phyloP scores from a whole-genome alignment of 441 rosid genomes.

The Erodium texanum region DNA sequence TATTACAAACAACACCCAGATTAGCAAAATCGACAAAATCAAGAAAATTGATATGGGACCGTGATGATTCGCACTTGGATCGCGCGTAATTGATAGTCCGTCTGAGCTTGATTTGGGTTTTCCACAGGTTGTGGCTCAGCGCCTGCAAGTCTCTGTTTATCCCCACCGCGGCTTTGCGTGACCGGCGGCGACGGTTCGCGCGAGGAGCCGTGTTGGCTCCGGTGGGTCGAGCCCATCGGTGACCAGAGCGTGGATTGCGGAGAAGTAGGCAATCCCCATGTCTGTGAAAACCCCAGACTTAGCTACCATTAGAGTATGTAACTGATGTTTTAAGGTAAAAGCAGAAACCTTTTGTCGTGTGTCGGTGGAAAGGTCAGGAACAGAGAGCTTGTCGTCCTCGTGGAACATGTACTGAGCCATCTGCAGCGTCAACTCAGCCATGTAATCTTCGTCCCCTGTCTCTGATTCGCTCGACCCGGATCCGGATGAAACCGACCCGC shows the following conservation, averaged over 20 bases:
- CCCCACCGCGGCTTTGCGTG: too few species aligned
- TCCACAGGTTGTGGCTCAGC: too few species aligned
- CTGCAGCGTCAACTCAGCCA: constrained; percentile 59
- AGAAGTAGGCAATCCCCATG: constrained; percentile 31
- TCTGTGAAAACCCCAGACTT: constrained; percentile 13
- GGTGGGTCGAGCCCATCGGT: constrained; percentile 30
- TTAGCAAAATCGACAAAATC: not conserved
- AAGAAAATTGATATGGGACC: too few species aligned
- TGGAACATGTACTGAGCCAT: constrained; percentile 77
- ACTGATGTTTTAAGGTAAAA: not conserved
- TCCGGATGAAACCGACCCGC: constrained; percentile 4
- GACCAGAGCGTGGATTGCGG: constrained; percentile 48
- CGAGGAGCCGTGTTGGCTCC: constrained; percentile 13
- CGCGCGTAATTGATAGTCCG: not conserved
- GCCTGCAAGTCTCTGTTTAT: not conserved
- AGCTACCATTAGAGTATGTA: not conserved
- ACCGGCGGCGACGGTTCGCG: too few species aligned
- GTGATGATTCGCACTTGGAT: not conserved
- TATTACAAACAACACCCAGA: not conserved
- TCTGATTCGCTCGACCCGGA: constrained; percentile 14
- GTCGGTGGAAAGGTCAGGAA: not conserved
- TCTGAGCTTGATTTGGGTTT: not conserved
- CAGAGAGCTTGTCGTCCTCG: constrained; percentile 46
- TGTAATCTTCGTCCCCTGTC: constrained; percentile 30
- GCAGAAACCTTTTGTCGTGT: not conserved